A percentile compares a stretch with the other conserved stretches of the same genome.
These are phyloP conservation scores for Jamesozyma rosinii DNA, from an alignment of 805 yeast species.

Conservation along the genomic window DNA sequence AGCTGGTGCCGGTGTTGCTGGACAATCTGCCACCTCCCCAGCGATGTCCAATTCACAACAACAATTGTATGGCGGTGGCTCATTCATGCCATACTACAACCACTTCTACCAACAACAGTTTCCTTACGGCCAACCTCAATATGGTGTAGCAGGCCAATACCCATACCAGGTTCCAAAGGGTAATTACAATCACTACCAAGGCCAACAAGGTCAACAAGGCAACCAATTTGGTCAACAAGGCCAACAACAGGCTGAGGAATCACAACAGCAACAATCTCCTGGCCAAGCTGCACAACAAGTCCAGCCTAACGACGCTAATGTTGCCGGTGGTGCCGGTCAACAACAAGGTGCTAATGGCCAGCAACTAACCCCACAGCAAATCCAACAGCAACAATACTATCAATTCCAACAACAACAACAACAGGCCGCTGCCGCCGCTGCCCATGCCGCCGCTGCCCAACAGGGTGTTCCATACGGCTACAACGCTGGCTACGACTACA, in stretches of 20 bases:
- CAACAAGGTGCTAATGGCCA: slow-evolving; percentile 7
- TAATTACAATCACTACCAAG: slow-evolving; percentile 17
- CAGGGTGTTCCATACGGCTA: slow-evolving; percentile 27
- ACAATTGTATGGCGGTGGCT: slow-evolving; percentile 28
- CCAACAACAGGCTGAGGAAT: slow-evolving; percentile 13
- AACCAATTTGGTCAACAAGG: slow-evolving; percentile 7
- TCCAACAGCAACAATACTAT: slow-evolving; percentile 27
- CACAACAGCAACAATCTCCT: slow-evolving; percentile 12
- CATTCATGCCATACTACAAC: slow-evolving; percentile 31
- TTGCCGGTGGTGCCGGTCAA: slow-evolving; percentile 14
- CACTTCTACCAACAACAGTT: slow-evolving; percentile 31
- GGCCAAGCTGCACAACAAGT: slow-evolving; percentile 8
- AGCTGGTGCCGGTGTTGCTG: slow-evolving; percentile 4
- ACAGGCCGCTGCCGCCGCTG: slow-evolving; percentile 13
- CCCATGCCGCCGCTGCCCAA: slow-evolving; percentile 20
- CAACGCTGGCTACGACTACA: slow-evolving; percentile 23
- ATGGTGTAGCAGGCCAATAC: slow-evolving; percentile 29
- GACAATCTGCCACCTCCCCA: slow-evolving; percentile 4
- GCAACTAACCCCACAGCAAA: slow-evolving; percentile 12
- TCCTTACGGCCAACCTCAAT: slow-evolving; percentile 32
- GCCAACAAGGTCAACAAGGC: slow-evolving; percentile 15
- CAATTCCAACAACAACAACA: slow-evolving; percentile 4
- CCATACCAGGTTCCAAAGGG: slow-evolving; percentile 28
- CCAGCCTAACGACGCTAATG: slow-evolving; percentile 1
- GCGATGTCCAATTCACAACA: slow-evolving; percentile 14